Evolutionary conservation across 1,284 basidiomycete species (phyloP).

Genomic region (Omphalotus olearius): DNA sequence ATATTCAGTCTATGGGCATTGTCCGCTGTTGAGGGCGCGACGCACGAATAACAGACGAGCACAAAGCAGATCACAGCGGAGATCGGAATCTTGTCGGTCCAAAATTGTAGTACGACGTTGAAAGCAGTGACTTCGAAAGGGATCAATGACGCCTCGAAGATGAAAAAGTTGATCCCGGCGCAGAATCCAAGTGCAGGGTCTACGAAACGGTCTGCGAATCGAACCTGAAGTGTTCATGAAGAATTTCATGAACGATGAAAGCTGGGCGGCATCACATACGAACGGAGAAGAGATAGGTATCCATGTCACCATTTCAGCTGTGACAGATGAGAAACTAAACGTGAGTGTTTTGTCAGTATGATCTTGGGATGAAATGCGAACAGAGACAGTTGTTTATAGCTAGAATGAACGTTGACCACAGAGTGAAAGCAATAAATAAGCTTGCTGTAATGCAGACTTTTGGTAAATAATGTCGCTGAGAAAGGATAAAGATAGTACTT

Average conservation of each 20-base stretch:
- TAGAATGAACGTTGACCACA: conserved; percentile 43
- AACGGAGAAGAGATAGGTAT: conserved; percentile 48
- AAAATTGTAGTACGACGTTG: conserved; percentile 41
- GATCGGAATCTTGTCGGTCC: conserved; percentile 45
- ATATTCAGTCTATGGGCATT: background rate
- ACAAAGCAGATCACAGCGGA: conserved; percentile 37
- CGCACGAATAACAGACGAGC: conserved; percentile 35
- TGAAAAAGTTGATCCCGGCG: conserved; percentile 44
- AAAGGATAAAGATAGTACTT: conserved; percentile 13
- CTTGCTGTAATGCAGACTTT: conserved; percentile 25
- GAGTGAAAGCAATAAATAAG: conserved; percentile 39
- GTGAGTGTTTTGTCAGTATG: background rate
- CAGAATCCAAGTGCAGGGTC: conserved; percentile 44
- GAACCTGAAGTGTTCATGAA: conserved; percentile 26
- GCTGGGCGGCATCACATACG: conserved; percentile 22
- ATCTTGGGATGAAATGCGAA: conserved; percentile 18
- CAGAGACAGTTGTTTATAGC: conserved; percentile 44
- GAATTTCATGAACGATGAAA: background rate
- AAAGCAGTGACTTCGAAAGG: conserved; percentile 45
- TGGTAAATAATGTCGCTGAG: background rate
- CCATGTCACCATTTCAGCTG: conserved; percentile 51
- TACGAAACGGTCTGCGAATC: conserved; percentile 44
- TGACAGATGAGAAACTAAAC: background rate
- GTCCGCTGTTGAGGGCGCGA: background rate
- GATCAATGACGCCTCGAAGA: conserved; percentile 39